Conservation (phyloP, 768 basidiomycete genomes). For the Lactarius indigo region DNA sequence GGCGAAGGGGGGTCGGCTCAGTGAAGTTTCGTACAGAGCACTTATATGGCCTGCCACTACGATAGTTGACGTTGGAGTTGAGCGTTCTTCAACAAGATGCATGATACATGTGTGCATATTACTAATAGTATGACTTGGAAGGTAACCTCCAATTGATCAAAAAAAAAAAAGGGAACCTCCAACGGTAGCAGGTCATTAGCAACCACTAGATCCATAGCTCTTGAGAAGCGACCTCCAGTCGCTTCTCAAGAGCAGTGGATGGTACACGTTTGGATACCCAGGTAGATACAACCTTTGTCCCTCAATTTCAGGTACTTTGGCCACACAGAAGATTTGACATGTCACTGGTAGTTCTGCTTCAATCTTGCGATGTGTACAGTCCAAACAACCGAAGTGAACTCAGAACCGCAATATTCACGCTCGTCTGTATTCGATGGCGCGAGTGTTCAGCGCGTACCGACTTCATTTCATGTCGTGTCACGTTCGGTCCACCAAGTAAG, state of each 20-base stretch:
- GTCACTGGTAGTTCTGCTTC: too few relatives aligned
- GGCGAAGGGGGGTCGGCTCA: slow-evolving; percentile 7
- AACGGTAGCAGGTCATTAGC: background rate
- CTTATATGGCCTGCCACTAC: slow-evolving; percentile 7
- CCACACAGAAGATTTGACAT: background rate
- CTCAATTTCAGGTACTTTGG: background rate
- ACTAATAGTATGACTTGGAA: too few relatives aligned
- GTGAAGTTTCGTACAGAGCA: slow-evolving; percentile 17
- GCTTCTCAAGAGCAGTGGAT: too few relatives aligned
- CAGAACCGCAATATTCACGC: background rate
- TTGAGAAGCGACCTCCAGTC: background rate
- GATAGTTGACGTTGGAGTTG: slow-evolving; percentile 1
- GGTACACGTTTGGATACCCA: background rate
- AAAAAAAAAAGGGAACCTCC: too few relatives aligned
- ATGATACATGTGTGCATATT: background rate
- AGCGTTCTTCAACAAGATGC: background rate
- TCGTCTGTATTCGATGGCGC: background rate
- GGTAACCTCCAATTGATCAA: too few relatives aligned
- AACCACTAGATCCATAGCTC: too few relatives aligned
- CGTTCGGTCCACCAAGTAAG: background rate
- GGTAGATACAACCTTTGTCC: background rate
- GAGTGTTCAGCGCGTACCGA: background rate
- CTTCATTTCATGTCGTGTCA: background rate
- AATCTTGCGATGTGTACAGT: background rate
- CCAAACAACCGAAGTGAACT: background rate